Base-by-base conservation (phyloP, 345 rosid species). In the Passiflora organensis region DNA sequence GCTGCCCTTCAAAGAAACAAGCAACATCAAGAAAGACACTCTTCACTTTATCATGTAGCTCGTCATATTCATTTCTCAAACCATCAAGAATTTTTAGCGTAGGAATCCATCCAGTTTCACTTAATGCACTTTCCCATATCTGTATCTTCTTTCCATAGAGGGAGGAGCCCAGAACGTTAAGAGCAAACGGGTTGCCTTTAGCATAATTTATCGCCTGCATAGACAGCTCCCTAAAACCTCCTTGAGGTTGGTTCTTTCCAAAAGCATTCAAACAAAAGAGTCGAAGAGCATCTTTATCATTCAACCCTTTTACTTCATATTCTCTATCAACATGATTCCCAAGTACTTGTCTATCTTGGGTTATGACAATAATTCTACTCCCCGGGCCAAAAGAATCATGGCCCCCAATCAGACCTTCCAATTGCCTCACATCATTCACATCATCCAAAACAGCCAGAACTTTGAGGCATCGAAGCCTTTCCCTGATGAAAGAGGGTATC, bases 261-360 rank as follows among this genome's bases (percentile, higher is more conserved):
- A 61, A 61, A 6, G 65, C 65, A 43, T 42, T 41, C 43, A 13
- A 13, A 6, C 42, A 17, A 28, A 61, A 32, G 24, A 61, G 58
- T 18, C 44, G 42, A 32, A 41, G 20, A 11, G 65, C n/a, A n/a
- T n/a, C n/a, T n/a, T n/a, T n/a, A n/a, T n/a, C n/a, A n/a, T n/a
- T n/a, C n/a, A n/a, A n/a, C 47, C 4, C 36, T 42, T 49, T n/a
- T 15, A 59, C 34, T 0, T 15, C 36, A 43, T 49, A 49, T 13
- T 15, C 15, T 13, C 10, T 20, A 15, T n/a, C 17, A 24, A 1
- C 48, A 41, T 5, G 14, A 20, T 21, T 55, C n/a, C 6, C 24
- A 4, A 57, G 38, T 17, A 28, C 51, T 32, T 57, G 61, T 22
- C 8, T 18, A 13, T 57, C 61, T 32, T 43, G 25, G 9, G 36